Conservation (phyloP, 768 basidiomycete species). For the Agrocybe pediades region DNA sequence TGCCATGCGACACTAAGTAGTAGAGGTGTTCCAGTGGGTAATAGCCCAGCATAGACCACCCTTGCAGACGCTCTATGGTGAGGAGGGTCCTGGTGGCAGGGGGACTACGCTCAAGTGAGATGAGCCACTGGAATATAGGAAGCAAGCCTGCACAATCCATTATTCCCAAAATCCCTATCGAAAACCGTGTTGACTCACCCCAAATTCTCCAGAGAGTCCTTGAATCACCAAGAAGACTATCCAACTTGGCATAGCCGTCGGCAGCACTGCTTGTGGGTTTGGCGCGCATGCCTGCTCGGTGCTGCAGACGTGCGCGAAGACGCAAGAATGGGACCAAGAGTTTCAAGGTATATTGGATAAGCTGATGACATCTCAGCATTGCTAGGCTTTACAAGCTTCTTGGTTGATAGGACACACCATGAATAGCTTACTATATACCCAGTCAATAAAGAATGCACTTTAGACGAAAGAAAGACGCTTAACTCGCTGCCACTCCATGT, state of each 20-base stretch:
- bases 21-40: constrained; percentile 80
- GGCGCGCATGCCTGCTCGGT: constrained; percentile 59
- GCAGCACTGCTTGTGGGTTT: constrained; percentile 58
- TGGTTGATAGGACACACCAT: constrained; percentile 63
- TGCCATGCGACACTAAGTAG: constrained; percentile 61
- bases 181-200: constrained; percentile 49
- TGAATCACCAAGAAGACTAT: constrained; percentile 61
- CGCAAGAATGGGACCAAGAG: constrained; percentile 66
- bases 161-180: neutral
- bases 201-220: constrained; percentile 77
- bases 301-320: constrained; percentile 68
- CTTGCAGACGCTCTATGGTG: constrained; percentile 80
- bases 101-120: constrained; percentile 69
- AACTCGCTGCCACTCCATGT: constrained; percentile 91
- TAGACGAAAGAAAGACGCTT: constrained; percentile 32
- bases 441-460: neutral
- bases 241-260: constrained; percentile 53
- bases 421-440: constrained; percentile 64
- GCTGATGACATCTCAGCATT: constrained; percentile 34
- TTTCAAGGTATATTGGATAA: constrained; percentile 75
- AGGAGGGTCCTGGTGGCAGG: constrained; percentile 71
- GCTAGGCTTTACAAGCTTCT: neutral
- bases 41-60: constrained; percentile 76
- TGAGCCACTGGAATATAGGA: constrained; percentile 80
- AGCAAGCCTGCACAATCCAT: constrained; percentile 55